Evolutionary conservation across 2,329 filamentous ascomycete genomes (phyloP).

Genomic region (Penicillium sp.): DNA sequence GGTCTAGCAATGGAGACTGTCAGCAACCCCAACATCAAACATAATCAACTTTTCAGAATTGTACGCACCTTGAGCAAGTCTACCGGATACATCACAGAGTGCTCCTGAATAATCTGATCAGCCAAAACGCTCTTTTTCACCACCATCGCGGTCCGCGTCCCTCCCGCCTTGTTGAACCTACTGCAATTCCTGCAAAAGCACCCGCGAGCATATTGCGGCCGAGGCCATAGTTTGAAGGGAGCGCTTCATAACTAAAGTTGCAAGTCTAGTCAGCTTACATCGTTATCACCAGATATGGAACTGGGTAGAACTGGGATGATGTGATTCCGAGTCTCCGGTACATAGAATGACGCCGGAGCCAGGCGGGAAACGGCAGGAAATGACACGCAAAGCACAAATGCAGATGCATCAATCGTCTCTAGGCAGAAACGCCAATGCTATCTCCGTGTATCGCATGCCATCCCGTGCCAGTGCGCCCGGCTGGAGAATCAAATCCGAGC

Average conservation of each 20-base stretch:
- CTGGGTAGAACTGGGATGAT: not conserved
- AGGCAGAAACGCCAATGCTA: not conserved
- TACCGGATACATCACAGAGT: slow-evolving; percentile 98
- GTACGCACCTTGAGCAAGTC: slow-evolving; percentile 85
- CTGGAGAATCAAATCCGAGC: slow-evolving; percentile 4
- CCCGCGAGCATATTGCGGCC: slow-evolving; percentile 93
- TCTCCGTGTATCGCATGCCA: not conserved
- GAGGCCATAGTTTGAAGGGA: slow-evolving; percentile 92
- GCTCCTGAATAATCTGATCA: slow-evolving; percentile 63
- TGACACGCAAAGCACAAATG: not conserved
- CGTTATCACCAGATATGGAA: not conserved
- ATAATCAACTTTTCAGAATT: not conserved
- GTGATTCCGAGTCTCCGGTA: not conserved
- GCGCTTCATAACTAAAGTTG: slow-evolving; percentile 73
- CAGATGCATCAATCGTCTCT: not conserved
- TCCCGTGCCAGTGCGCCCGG: not conserved
- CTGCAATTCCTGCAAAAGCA: slow-evolving; percentile 94
- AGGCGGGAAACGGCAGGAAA: not conserved
- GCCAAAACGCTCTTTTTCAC: not conserved
- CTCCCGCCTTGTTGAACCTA: slow-evolving; percentile 48
- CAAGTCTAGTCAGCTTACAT: slow-evolving; percentile 21
- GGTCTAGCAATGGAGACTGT: slow-evolving; percentile 61
- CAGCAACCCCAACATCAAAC: slow-evolving; percentile 10
- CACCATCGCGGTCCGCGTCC: not conserved
- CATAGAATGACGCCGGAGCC: not conserved